Evolutionary conservation across 1,284 basidiomycete genomes (phyloP), one percentile per base, ranked within the genome.

Genomic region (Boletus sp.): DNA sequence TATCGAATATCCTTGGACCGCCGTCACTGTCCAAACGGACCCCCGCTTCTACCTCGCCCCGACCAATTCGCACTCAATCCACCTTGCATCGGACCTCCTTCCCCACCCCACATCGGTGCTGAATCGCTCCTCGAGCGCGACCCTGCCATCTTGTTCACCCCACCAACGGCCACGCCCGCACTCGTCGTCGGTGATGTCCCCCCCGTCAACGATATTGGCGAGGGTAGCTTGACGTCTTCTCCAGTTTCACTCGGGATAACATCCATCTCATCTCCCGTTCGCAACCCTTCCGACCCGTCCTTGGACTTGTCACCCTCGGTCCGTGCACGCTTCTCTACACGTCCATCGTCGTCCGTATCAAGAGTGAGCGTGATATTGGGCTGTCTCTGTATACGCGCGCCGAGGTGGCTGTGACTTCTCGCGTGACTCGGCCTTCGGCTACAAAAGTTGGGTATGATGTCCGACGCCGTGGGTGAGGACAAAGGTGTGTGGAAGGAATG

Each of bases 391-490:
- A 53, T 40, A 27, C 64, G 57, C 16, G 58, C 55, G 2, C 59
- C 60, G 19, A 67, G 57, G 40, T 60, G 65, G 37, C 46, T 60
- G 28, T 48, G 11, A 38, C 56, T 64, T 27, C 64, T 56, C 6
- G 48, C 48, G 37, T 63, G 68, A 4, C 51, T 61, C 58, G 58
- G 33, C 30, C 43, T 56, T 40, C 56, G 61, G 6, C 28, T 52
- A 17, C 70, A 61, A 33, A 60, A 58, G 17, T 38, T 21, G 14
- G 67, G 53, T n/a, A 83, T 79, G 71, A 88, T 85, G 59, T 90
- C 87, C 35, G 83, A 71, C 3, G 81, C 78, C 1, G 89, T 90
- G 3, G 89, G 89, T 50, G 85, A 89, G 10, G 85, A 84, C 30
- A 78, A 79, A 2, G 89, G 86, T 56, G 84, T 84, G 64, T 80